Conservation (phyloP, 1,284 basidiomycete genomes). For the Irpex lacteus region DNA sequence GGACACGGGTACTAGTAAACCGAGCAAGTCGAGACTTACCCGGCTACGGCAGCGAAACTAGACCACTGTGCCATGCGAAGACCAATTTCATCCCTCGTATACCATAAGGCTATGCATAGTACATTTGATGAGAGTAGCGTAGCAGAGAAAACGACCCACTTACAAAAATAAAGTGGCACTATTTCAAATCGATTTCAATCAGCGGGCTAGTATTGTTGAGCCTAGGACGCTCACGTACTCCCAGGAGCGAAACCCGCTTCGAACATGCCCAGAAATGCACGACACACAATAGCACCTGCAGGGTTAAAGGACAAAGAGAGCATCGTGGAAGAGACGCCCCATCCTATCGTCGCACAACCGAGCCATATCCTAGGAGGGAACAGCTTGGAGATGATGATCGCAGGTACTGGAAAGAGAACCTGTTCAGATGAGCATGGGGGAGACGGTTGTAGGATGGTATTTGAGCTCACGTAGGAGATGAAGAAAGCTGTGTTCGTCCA, state of each 20-base stretch:
- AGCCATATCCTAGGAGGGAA: slow-evolving; percentile 66
- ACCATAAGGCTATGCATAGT: slow-evolving; percentile 59
- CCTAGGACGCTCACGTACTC: no score
- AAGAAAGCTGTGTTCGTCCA: slow-evolving; percentile 77
- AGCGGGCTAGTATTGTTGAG: neutral
- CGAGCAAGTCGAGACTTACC: slow-evolving; percentile 22
- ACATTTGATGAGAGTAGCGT: neutral
- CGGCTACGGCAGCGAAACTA: slow-evolving; percentile 78
- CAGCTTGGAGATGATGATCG: slow-evolving; percentile 62
- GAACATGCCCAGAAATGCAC: slow-evolving; percentile 65
- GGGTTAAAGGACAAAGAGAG: slow-evolving; percentile 64
- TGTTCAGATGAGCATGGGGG: slow-evolving; percentile 22
- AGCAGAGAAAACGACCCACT: slow-evolving; percentile 19
- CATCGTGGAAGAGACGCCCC: slow-evolving; percentile 67
- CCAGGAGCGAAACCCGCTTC: slow-evolving; percentile 70
- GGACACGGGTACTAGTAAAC: no score
- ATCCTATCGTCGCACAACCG: slow-evolving; percentile 61
- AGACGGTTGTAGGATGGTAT: neutral
- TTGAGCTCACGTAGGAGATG: slow-evolving; percentile 61
- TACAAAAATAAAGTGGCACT: slow-evolving; percentile 71
- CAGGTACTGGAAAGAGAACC: slow-evolving; percentile 71
- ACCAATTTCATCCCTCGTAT: slow-evolving; percentile 72
- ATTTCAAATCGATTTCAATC: neutral
- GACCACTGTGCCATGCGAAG: slow-evolving; percentile 76
- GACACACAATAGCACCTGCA: slow-evolving; percentile 50